These are phyloP conservation scores for Nothomitra cinnamomea DNA, from an alignment of 2,329 filamentous ascomycete species.

Conservation along the genomic window DNA sequence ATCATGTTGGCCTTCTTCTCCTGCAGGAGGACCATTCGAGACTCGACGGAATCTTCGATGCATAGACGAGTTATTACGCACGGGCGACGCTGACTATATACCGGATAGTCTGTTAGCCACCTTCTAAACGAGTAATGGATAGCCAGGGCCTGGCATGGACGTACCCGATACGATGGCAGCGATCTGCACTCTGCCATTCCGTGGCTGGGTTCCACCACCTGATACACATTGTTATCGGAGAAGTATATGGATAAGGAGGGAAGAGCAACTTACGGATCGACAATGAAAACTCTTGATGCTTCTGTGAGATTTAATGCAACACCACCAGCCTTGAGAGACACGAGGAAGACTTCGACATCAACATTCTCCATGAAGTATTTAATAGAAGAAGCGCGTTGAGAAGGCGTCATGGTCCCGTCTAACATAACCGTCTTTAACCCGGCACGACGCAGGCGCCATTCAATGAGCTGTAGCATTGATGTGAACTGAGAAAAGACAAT, in stretches of 20 bases:
- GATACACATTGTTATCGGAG: background rate
- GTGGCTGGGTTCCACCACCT: constrained; percentile 99
- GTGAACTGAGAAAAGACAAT: constrained; percentile 98
- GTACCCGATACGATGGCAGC: constrained; percentile 19
- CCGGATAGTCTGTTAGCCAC: constrained; percentile 54
- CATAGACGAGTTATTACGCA: constrained; percentile 89
- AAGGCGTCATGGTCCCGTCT: constrained; percentile 91
- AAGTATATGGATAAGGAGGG: background rate
- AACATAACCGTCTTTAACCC: constrained; percentile 98
- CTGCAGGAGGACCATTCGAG: constrained; percentile 83
- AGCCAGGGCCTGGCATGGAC: background rate
- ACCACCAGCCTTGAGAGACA: constrained; percentile 89
- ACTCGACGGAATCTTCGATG: constrained; percentile 95
- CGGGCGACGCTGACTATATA: constrained; percentile 79
- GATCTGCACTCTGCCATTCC: constrained; percentile 93
- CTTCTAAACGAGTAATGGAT: background rate
- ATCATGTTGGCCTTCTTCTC: constrained; percentile 99
- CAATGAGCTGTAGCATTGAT: constrained; percentile 89
- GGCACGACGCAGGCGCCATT: constrained; percentile 91
- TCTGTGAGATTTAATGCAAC: constrained; percentile 92
- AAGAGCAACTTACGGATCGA: constrained; percentile 60
- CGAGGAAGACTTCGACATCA: constrained; percentile 87
- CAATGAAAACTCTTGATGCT: constrained; percentile 85
- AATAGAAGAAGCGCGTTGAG: constrained; percentile 82
- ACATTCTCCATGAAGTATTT: constrained; percentile 93